Base-by-base conservation (phyloP, 345 rosid species). In the Euphorbia peplus region DNA sequence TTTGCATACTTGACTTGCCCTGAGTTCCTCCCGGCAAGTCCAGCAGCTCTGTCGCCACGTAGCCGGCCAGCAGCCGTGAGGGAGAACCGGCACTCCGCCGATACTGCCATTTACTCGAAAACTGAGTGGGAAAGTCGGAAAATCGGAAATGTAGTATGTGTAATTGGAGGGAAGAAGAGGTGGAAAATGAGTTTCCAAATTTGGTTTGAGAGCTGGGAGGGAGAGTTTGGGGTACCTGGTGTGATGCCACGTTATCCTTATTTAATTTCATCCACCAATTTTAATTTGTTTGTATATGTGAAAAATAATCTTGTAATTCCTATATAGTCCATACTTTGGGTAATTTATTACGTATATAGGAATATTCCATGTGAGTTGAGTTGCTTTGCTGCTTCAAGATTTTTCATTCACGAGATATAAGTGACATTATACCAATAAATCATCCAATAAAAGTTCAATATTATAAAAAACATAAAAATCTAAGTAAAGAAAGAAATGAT, bases 211-310 rank as follows among this genome's bases (percentile, higher is more conserved):
- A 32, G 37, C 37, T 32, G 37, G 37, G 50, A 58, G 62, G 12
- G 57, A 6, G 51, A 47, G 63, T 68, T 30, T 63, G 80, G 80
- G 80, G 70, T 72, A 71, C 69, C 10, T 80, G 68, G 82, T 68
- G 68, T 56, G 67, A 67, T 70, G 85, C 81, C 83, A 82, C 85
- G 91, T 83, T 88, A 90, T 92, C 98, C 86, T 72, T 63, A 82
- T 15, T 71, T 80, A 83, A 81, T 75, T 62, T 79, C 85, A 71
- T 75, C 87, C 95, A 86, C 96, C 84, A 87, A 68, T 66, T 60
- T 52, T 28, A 44, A 46, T 50, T 41, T 51, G 55, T 46, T 21
- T 47, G 63, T 65, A 66, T 73, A 11, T 55, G 67, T 29, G 64
- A 14, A 25, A 50, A 3, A 56, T n/a, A 35, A 32, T 42, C 5